Percentiles rank a stretch among this genome's conserved stretches.
Evolutionary conservation across 768 basidiomycete genomes (phyloP).

Genomic region (Collybia mongolica): DNA sequence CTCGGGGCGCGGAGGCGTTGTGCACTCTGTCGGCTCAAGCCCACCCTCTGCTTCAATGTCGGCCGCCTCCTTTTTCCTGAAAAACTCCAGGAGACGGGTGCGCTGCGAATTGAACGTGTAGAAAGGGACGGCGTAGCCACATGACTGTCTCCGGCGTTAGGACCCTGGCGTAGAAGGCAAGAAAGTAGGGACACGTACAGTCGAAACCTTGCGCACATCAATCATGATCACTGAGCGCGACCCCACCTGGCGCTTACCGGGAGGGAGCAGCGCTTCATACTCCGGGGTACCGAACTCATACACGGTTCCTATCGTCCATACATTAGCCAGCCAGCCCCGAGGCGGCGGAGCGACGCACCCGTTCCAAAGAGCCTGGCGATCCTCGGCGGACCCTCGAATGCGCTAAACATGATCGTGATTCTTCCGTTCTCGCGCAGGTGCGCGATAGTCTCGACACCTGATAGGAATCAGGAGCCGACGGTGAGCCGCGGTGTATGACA

Average conservation of each 20-base stretch:
- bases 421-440: conserved; percentile 62
- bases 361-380: conserved; percentile 59
- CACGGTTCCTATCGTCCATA: conserved; percentile 40
- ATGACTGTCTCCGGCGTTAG: conserved; percentile 44
- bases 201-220: conserved; percentile 56
- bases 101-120: conserved; percentile 59
- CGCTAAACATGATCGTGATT: conserved; percentile 60
- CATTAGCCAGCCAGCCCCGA: neutral
- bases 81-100: conserved; percentile 46
- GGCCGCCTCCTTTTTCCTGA: conserved; percentile 36
- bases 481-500: neutral
- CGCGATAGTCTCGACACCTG: no score
- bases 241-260: conserved; percentile 46
- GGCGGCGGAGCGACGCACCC: conserved; percentile 32
- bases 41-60: conserved; percentile 29
- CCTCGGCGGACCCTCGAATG: conserved; percentile 59
- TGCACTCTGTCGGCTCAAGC: conserved; percentile 7
- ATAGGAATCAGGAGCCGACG: neutral
- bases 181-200: conserved; percentile 26
- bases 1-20: conserved; percentile 7
- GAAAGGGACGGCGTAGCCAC: conserved; percentile 63
- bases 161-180: neutral
- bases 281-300: conserved; percentile 65
- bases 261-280: conserved; percentile 51
- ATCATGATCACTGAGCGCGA: conserved; percentile 61